Conservation (phyloP, 352 stramenopile genomes). For the Aphanomyces stellatus region DNA sequence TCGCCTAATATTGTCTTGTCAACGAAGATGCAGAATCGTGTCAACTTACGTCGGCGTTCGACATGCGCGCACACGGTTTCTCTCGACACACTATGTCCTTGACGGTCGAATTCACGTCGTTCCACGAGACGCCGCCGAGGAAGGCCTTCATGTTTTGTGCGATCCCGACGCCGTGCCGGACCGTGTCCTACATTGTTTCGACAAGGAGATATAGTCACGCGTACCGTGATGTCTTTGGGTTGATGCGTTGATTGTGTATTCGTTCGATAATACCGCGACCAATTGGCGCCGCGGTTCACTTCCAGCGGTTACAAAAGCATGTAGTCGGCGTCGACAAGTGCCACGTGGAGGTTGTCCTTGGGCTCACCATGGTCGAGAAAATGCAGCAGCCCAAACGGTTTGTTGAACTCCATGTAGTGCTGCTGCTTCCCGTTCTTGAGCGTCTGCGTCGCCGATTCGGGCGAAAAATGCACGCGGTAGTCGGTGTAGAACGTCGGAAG, state of each 20-base stretch:
- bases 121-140: slow-evolving; percentile 6
- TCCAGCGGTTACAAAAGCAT: slow-evolving; percentile 1
- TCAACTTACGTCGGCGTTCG: neutral
- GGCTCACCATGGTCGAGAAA: neutral
- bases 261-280: slow-evolving; percentile 1
- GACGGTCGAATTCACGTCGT: neutral
- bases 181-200: slow-evolving; percentile 1
- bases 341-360: neutral
- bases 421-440: neutral
- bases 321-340: slow-evolving; percentile 11
- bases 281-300: neutral
- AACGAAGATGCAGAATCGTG: too few species aligned
- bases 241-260: neutral
- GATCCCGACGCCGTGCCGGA: neutral
- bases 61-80: neutral
- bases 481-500: slow-evolving; percentile 11
- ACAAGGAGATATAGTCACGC: too few species aligned
- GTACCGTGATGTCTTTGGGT: neutral
- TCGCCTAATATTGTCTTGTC: too few species aligned
- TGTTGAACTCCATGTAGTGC: slow-evolving; percentile 11
- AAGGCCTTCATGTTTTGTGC: slow-evolving; percentile 19
- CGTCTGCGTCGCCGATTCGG: neutral
- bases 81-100: slow-evolving; percentile 2
- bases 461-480: slow-evolving; percentile 2
- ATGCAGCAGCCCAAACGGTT: slow-evolving; percentile 11